Evolutionary conservation across 345 rosid genomes (phyloP), one percentile per base, ranked within the genome.

Genomic region (Raphanus raphanistrum): DNA sequence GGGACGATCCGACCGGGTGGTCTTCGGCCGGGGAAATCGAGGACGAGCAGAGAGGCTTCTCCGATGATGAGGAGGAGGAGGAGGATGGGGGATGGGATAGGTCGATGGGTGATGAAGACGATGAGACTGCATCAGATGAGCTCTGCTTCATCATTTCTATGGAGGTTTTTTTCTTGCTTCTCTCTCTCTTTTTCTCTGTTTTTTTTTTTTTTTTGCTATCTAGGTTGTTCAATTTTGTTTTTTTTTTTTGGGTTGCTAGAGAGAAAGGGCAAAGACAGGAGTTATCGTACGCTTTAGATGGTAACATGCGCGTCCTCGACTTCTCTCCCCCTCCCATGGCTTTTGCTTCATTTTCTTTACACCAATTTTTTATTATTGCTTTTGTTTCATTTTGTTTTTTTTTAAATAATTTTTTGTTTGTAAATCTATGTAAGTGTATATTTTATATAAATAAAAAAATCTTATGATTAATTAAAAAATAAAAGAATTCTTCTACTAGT

Each of bases 1-100:
- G 71, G 5, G 88, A 73, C 50, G 86, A 81, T 66, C 87, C 88
- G 25, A 81, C 86, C 9, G 87, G 76, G 27, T 88, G 70, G 82
- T 90, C 88, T 52, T 90, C 97, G 43, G 87, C 87, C 43, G 90
- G 87, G 36, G 90, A 79, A 50, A 75, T 76, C 68, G 80, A 86
- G 45, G 83, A 84, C 17, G 80, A 85, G 12, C 82, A 85, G 5
- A 81, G 84, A 15, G 78, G 81, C 63, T 84, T 84, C 54, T 77
- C 83, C 61, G 81, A 82, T 4, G 83, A 84, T 55, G 82, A 76
- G 0, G 76, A 79, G 2, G 83, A 84, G 59, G 82, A 76, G 0
- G 76, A 79, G 1, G 65, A 29, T 2, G 64, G 12, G 6, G 59
- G 59, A 6, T 52, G 9, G 2, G 59, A 52, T 52, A 52, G 59